phyloP scores from a whole-genome alignment of 139 green algal genomes.

The Chlorella ohadii region DNA sequence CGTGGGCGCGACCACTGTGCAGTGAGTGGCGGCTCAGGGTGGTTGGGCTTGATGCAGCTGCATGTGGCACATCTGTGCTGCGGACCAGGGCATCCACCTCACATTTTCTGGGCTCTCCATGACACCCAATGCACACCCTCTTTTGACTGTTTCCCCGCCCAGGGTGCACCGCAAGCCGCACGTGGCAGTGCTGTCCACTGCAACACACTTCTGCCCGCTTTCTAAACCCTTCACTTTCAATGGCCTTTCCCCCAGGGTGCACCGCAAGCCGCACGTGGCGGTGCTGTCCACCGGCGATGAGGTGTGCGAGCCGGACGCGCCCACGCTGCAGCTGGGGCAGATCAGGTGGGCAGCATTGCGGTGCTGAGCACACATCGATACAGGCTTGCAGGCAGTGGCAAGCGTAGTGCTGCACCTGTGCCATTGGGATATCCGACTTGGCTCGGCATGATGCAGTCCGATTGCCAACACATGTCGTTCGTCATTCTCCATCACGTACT shows the following conservation, averaged over 20 bases:
- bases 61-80: not conserved
- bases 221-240: not conserved
- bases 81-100: too few species aligned
- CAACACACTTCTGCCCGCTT: too few species aligned
- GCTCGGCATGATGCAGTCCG: not conserved
- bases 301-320: conserved; percentile 62
- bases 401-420: too few species aligned
- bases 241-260: conserved; percentile 35
- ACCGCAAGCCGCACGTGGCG: conserved; percentile 68
- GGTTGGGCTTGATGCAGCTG: not conserved
- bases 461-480: not conserved
- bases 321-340: conserved; percentile 73
- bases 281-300: conserved; percentile 93
- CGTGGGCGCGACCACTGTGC: conserved; percentile 72
- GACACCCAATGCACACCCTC: too few species aligned
- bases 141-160: too few species aligned
- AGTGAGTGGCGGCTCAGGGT: conserved; percentile 39
- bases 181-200: conserved; percentile 61
- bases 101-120: too few species aligned
- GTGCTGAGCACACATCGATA: too few species aligned
- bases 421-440: too few species aligned
- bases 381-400: too few species aligned
- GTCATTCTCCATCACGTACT: not conserved
- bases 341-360: conserved; percentile 21
- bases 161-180: conserved; percentile 56